Percentiles rank a stretch among this genome's conserved stretches.
These are phyloP conservation scores for Fusarium sp. DNA, from an alignment of 2,329 filamentous ascomycete genomes.

Conservation along the genomic window DNA sequence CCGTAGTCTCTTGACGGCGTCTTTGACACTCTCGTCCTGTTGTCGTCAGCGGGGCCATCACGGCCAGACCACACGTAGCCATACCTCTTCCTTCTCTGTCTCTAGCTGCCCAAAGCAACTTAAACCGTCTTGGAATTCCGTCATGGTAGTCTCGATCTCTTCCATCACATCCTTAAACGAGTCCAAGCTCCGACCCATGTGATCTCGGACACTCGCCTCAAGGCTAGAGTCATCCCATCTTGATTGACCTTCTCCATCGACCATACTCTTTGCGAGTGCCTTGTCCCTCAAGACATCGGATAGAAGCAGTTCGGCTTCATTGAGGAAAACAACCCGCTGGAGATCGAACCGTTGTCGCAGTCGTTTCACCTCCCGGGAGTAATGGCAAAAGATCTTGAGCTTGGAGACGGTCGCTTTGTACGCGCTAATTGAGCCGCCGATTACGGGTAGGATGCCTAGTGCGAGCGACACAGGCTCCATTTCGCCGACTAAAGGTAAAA, in stretches of 20 bases:
- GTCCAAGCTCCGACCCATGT: neutral
- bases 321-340: neutral
- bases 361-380: neutral
- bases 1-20: neutral
- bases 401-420: neutral
- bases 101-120: neutral
- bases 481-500: neutral
- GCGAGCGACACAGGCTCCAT: constrained; percentile 5
- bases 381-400: constrained; percentile 9
- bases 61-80: no score
- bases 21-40: neutral
- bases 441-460: neutral
- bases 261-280: neutral
- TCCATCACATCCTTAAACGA: neutral
- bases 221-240: neutral
- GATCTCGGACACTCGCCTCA: neutral
- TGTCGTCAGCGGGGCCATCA: neutral
- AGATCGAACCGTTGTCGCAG: neutral
- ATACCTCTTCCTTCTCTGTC: neutral
- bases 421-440: neutral
- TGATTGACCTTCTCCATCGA: neutral
- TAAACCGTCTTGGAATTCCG: neutral
- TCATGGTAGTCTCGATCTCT: neutral
- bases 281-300: neutral
- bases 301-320: neutral